A percentile compares a stretch with the other conserved stretches of the same genome.
These are phyloP conservation scores for Eucalyptus viminalis DNA, from an alignment of 345 rosid genomes.

Conservation along the genomic window DNA sequence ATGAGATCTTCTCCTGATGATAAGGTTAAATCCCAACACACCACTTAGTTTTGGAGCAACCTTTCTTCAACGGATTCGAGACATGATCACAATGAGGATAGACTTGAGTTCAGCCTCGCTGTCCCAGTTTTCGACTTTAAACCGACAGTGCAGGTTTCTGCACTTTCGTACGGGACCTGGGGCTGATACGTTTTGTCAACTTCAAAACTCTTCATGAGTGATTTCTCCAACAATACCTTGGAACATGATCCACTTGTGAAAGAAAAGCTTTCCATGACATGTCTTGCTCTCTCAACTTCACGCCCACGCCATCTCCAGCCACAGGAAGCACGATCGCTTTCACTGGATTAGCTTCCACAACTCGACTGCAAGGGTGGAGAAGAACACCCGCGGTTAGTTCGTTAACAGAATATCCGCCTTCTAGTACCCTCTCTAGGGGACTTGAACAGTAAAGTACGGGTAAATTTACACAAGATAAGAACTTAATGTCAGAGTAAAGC, in stretches of 20 bases:
- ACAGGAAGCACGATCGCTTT: conserved; percentile 71
- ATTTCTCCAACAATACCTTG: too few relatives aligned
- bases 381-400: not conserved
- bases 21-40: too few relatives aligned
- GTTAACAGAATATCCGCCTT: not conserved
- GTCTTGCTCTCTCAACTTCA: conserved; percentile 61
- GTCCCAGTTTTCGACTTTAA: too few relatives aligned
- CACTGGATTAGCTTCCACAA: conserved; percentile 59
- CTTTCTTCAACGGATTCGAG: too few relatives aligned
- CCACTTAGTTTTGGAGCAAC: too few relatives aligned
- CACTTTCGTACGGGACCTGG: too few relatives aligned
- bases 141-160: too few relatives aligned
- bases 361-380: conserved; percentile 40
- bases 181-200: too few relatives aligned
- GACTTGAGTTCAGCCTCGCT: too few relatives aligned
- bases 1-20: too few relatives aligned
- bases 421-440: not conserved
- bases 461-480: not conserved
- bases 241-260: conserved; percentile 10
- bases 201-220: too few relatives aligned
- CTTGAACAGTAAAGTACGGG: not conserved
- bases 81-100: too few relatives aligned
- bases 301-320: conserved; percentile 25
- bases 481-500: not conserved
- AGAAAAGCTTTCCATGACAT: conserved; percentile 60